phyloP scores from a whole-genome alignment of 495 filamentous ascomycete species.

The Penicillium antarcticum region DNA sequence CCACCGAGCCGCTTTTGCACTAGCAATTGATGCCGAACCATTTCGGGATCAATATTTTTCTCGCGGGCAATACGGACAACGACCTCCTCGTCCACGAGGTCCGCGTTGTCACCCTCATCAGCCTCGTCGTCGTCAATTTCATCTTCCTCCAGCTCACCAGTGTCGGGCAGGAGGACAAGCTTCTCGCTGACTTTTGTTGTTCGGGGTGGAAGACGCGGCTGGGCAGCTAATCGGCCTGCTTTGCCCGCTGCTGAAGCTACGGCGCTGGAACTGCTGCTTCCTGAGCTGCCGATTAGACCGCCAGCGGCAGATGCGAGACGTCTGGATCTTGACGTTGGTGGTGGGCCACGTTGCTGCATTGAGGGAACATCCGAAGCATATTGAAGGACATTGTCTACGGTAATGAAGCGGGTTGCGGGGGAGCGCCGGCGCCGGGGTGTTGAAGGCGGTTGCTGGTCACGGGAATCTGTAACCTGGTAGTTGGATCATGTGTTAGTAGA shows the following conservation, averaged over 20 bases:
- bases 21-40: slow-evolving; percentile 33
- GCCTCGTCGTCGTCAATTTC: slow-evolving; percentile 21
- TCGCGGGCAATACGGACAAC: slow-evolving; percentile 37
- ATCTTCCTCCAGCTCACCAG: slow-evolving; percentile 40
- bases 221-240: slow-evolving; percentile 43
- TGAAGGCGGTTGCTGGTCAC: slow-evolving; percentile 43
- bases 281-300: slow-evolving; percentile 26
- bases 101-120: slow-evolving; percentile 26
- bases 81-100: slow-evolving; percentile 49
- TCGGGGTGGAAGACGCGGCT: slow-evolving; percentile 78
- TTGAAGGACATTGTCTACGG: slow-evolving; percentile 93
- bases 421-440: slow-evolving; percentile 36
- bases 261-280: slow-evolving; percentile 13
- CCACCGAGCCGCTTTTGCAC: slow-evolving; percentile 38
- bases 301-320: slow-evolving; percentile 40
- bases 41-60: slow-evolving; percentile 37
- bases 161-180: slow-evolving; percentile 89
- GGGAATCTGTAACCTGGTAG: slow-evolving; percentile 57
- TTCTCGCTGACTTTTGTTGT: slow-evolving; percentile 94
- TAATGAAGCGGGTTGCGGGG: slow-evolving; percentile 75
- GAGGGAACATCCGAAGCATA: slow-evolving; percentile 94
- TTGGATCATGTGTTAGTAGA: slow-evolving; percentile 9
- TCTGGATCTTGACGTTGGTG: slow-evolving; percentile 52
- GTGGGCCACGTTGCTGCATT: slow-evolving; percentile 78
- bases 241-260: slow-evolving; percentile 19